These are phyloP conservation scores for Fraxinus dipetala DNA, from an alignment of 305 asterid genomes.

Conservation along the genomic window DNA sequence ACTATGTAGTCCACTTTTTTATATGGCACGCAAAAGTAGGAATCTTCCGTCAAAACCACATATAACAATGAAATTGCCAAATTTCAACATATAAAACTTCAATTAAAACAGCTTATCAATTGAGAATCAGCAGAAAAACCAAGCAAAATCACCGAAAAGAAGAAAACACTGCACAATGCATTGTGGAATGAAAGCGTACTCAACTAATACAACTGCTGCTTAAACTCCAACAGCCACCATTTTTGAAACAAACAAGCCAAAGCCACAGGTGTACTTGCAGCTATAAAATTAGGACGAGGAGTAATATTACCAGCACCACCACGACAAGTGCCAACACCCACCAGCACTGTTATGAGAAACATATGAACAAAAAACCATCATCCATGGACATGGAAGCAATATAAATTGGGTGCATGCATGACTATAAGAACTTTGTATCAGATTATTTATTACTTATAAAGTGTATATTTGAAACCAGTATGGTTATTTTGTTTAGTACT, in stretches of 20 bases:
- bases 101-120: not conserved
- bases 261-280: not conserved
- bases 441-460: not conserved
- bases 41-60: not conserved
- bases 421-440: not conserved
- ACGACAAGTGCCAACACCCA: constrained; percentile 25
- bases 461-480: not conserved
- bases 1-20: not conserved
- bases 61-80: not conserved
- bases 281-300: constrained; percentile 18
- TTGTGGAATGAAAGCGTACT: not conserved
- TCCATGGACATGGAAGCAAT: not conserved
- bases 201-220: not conserved
- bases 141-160: not conserved
- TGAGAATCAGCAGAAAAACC: not conserved
- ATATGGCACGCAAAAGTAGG: not conserved
- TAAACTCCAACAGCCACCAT: not conserved
- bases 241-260: not conserved
- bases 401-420: not conserved
- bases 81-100: not conserved
- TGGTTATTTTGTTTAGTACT: not conserved
- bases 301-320: constrained; percentile 19
- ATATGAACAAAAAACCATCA: not conserved
- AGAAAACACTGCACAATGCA: not conserved
- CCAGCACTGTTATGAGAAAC: constrained; percentile 23